phyloP scores from a whole-genome alignment of 2,329 filamentous ascomycete genomes.

The Penicillium corylophilum region DNA sequence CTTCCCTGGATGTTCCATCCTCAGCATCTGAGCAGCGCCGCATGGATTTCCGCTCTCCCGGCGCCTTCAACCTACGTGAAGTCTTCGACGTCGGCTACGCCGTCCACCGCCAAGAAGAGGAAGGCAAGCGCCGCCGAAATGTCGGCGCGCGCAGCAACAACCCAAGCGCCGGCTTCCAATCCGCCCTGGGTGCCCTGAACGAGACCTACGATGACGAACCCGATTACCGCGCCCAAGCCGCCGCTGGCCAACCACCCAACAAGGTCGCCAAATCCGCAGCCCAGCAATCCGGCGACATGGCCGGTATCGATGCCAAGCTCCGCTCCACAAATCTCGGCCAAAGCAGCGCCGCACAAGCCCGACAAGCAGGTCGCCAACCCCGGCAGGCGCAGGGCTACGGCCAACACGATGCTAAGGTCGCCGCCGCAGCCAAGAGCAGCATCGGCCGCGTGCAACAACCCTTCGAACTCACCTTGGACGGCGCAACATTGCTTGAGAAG shows the following conservation, averaged over 20 bases:
- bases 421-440: conserved; percentile 78
- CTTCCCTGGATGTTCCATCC: conserved; percentile 55
- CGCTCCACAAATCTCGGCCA: conserved; percentile 72
- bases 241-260: conserved; percentile 51
- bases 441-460: conserved; percentile 75
- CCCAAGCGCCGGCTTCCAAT: conserved; percentile 57
- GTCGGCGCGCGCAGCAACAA: conserved; percentile 63
- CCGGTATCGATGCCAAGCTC: conserved; percentile 82
- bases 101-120: conserved; percentile 94
- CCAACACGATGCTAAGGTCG: conserved; percentile 81
- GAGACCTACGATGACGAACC: conserved; percentile 61
- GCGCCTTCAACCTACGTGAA: conserved; percentile 90
- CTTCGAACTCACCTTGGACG: conserved; percentile 90
- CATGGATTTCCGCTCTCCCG: conserved; percentile 91
- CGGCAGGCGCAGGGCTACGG: conserved; percentile 67
- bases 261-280: conserved; percentile 66
- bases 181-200: conserved; percentile 63
- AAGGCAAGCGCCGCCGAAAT: conserved; percentile 86
- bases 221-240: conserved; percentile 54
- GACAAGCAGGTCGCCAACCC: conserved; percentile 56
- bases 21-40: conserved; percentile 59
- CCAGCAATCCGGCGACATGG: conserved; percentile 56
- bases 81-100: conserved; percentile 99
- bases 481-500: conserved; percentile 82
- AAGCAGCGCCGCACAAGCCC: conserved; percentile 62